Evolutionary conservation across 2,329 filamentous ascomycete genomes (phyloP), one percentile per base, ranked within the genome.

Genomic region (Chrysosporium queenslandicum): DNA sequence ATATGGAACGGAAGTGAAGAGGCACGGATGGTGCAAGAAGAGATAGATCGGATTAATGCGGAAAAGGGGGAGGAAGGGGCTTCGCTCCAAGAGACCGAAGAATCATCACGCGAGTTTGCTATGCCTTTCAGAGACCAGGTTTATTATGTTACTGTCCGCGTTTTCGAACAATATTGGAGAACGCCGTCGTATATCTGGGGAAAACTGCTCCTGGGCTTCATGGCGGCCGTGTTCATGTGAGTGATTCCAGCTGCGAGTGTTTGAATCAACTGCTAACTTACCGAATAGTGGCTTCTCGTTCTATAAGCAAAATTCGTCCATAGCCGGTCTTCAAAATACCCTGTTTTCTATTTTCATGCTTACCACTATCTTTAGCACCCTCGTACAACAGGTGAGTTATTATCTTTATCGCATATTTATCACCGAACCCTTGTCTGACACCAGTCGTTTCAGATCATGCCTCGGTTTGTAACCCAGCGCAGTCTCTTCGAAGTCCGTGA

Each of bases 141-240:
- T 25, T 69, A 67, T 47, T 75, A 81, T 61, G 85, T 89, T 53
- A 78, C 78, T 4, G 67, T 76, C 58, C 86, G 88, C 61, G 85
- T 91, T 21, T 91, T 91, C 73, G 79, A 90, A 66, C 87, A 94
- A 66, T 92, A 91, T 76, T 94, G 87, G 87, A 83, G 88, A 55
- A 87, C 83, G 1, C 88, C 87, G 0, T 78, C 80, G 2, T 92
- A 94, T 72, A 87, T 94, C 64, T 89, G 89, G 71, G 81, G 85
- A 59, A 94, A 94, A 73, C 68, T 77, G 4, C 71, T 77, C 2
- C 79, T 94, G 11, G 87, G 83, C 64, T 71, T 78, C 14, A 70
- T 61, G 18, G 60, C 64, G 57, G 77, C 81, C 8, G 76, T 92
- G 9, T 92, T 92, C 67, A 87, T 92, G 58, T 59, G 51, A 53